Percentiles rank a stretch among this genome's conserved stretches.
Conservation (phyloP, 1,284 basidiomycete species). For the Schizophyllum amplum region DNA sequence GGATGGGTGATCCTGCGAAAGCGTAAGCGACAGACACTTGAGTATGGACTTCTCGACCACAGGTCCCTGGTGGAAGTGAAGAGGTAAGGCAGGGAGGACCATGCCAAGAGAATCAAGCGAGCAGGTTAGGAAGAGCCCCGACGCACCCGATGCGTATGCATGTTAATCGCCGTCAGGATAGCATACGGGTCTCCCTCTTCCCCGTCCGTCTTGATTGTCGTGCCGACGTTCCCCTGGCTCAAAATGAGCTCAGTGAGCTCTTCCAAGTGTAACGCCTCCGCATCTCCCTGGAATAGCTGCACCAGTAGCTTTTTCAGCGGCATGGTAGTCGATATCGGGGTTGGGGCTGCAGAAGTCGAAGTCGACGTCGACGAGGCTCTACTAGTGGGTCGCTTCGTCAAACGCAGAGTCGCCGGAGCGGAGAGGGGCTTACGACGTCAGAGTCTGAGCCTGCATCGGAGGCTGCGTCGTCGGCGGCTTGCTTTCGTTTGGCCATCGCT, state of each 20-base stretch:
- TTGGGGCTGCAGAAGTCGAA: constrained; percentile 91
- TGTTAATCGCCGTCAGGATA: constrained; percentile 74
- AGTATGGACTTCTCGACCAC: too few species aligned
- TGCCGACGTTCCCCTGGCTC: constrained; percentile 69
- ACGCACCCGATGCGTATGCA: constrained; percentile 68
- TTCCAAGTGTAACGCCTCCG: constrained; percentile 60
- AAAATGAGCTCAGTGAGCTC: constrained; percentile 76
- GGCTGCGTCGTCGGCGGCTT: neutral
- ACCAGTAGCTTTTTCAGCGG: constrained; percentile 72
- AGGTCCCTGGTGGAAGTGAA: too few species aligned
- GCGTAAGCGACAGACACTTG: too few species aligned
- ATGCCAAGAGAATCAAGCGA: too few species aligned
- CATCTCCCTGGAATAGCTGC: constrained; percentile 81
- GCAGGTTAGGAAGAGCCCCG: neutral
- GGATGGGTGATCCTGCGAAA: constrained; percentile 50
- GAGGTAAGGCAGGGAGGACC: too few species aligned
- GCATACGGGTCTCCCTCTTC: constrained; percentile 85
- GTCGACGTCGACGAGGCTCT: constrained; percentile 63
- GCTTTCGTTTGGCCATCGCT: constrained; percentile 13
- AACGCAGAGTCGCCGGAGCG: neutral
- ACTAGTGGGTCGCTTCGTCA: constrained; percentile 16
- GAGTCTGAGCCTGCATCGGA: constrained; percentile 10
- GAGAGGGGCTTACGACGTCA: constrained; percentile 3
- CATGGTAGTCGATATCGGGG: constrained; percentile 76
- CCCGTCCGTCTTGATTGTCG: constrained; percentile 88